Base-by-base conservation (phyloP, 2,329 filamentous ascomycete species). In the Cryphonectria nitschkei region DNA sequence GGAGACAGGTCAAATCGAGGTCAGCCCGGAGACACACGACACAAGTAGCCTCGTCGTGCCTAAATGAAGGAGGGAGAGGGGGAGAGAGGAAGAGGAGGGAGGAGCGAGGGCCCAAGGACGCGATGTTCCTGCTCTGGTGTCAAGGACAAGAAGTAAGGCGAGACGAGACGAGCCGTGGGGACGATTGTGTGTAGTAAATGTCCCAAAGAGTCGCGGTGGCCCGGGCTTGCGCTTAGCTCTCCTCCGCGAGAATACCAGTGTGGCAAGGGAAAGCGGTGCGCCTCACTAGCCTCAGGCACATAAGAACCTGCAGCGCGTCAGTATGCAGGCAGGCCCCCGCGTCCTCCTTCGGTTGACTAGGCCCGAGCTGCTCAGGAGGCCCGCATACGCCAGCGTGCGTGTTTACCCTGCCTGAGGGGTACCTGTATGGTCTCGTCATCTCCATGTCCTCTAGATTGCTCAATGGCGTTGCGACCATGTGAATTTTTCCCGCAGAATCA, bases 381-480 rank as follows among this genome's bases (percentile, higher is more conserved):
- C 65, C 34, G 69, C 46, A 41, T 66, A 54, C 43, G 50, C 63
- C 29, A 68, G 46, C 13, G 61, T 37, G 65, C 58, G 46, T 50
- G 8, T n/a, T 29, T 6, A 34, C 50, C 46, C 56, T 41, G 32
- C 58, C 50, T 22, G 43, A 70, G 34, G 52, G 67, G 66, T 61
- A 22, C 56, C 41, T 67, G 37, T 54, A 19, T 41, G 54, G 19
- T 11, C 22, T 65, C 22, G 68, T 39, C 52, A 26, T 32, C 52
- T 58, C 54, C 29, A 58, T 26, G 50, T 54, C 41, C 56, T 7
- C 41, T 64, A 11, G 16, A 46, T 64, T 41, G 54, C 52, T 19
- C 50, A 64, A 60, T 70, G 60, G 34, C 43, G 60, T 71, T 63
- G 70, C 70, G 67, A 63, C 70, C 63, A 71, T 54, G 52, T 54